Evolutionary conservation across 768 basidiomycete genomes (phyloP).

Genomic region (Amanita thiersii): DNA sequence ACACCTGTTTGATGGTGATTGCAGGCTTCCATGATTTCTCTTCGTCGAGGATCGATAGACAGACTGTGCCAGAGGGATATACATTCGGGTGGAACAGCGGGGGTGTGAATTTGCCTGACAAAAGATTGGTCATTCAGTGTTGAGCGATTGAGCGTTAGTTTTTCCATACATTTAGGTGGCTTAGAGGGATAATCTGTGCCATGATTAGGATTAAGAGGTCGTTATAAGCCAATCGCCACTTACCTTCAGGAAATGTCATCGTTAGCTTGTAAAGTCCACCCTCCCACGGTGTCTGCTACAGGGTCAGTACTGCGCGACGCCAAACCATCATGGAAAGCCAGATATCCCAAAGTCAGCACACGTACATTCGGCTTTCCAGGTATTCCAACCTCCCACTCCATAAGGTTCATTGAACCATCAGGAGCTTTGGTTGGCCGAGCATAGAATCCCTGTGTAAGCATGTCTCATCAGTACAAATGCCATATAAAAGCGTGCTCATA

Average conservation of each 20-base stretch:
- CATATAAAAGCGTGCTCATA: slow-evolving; percentile 5
- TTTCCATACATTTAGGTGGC: slow-evolving; percentile 75
- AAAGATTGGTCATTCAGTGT: not conserved
- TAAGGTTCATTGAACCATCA: slow-evolving; percentile 92
- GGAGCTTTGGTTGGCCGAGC: slow-evolving; percentile 85
- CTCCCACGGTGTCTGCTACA: slow-evolving; percentile 86
- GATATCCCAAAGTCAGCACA: slow-evolving; percentile 12
- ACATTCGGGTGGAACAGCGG: slow-evolving; percentile 98
- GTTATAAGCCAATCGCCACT: slow-evolving; percentile 1
- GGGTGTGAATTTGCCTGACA: slow-evolving; percentile 89
- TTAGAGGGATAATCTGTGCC: slow-evolving; percentile 85
- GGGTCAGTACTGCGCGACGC: slow-evolving; percentile 4
- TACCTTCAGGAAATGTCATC: slow-evolving; percentile 97
- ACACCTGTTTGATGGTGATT: slow-evolving; percentile 96
- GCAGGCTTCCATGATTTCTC: slow-evolving; percentile 99
- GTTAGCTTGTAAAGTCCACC: slow-evolving; percentile 89
- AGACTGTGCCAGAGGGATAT: slow-evolving; percentile 97
- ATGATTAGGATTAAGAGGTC: not conserved
- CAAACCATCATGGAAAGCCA: slow-evolving; percentile 12
- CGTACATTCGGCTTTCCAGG: slow-evolving; percentile 86
- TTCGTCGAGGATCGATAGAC: slow-evolving; percentile 95
- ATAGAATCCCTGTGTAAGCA: slow-evolving; percentile 78
- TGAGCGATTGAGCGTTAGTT: not conserved
- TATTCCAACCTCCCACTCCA: slow-evolving; percentile 99
- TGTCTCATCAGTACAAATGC: slow-evolving; percentile 8